These are phyloP conservation scores for Canna indica DNA, from an alignment of 176 grass and related monocot genomes.

Conservation along the genomic window DNA sequence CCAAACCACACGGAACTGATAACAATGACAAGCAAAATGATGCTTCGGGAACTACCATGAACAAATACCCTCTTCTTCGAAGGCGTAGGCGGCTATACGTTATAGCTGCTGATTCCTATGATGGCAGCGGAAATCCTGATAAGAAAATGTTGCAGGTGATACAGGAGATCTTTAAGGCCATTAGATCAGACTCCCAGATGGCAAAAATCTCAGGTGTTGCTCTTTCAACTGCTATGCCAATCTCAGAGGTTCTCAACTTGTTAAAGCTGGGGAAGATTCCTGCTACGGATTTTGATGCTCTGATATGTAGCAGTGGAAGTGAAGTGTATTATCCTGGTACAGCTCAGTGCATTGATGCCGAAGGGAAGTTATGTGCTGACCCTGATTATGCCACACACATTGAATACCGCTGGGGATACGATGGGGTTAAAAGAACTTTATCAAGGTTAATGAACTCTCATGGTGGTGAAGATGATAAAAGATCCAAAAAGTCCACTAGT, in stretches of 20 bases:
- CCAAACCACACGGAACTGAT: constrained; percentile 10
- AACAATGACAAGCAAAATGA: constrained; percentile 27
- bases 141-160: constrained; percentile 73
- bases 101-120: constrained; percentile 73
- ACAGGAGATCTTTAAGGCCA: constrained; percentile 70
- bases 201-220: constrained; percentile 86
- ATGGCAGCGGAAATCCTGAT: constrained; percentile 42
- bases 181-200: constrained; percentile 82
- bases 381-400: constrained; percentile 85
- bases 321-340: constrained; percentile 95
- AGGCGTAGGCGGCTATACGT: constrained; percentile 70
- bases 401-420: constrained; percentile 78
- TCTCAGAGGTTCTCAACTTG: constrained; percentile 51
- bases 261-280: constrained; percentile 54
- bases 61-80: constrained; percentile 70
- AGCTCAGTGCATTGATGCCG: constrained; percentile 41
- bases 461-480: constrained; percentile 8
- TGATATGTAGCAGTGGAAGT: constrained; percentile 79
- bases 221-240: constrained; percentile 81
- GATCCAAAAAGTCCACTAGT: constrained; percentile 17
- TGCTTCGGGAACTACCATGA: constrained; percentile 24
- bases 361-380: constrained; percentile 66
- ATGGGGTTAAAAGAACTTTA: constrained; percentile 53
- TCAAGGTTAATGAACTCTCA: constrained; percentile 48
- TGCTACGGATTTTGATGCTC: constrained; percentile 69